These are phyloP conservation scores for Clarireedia homoeocarpa DNA, from an alignment of 2,329 filamentous ascomycete genomes.

Conservation along the genomic window DNA sequence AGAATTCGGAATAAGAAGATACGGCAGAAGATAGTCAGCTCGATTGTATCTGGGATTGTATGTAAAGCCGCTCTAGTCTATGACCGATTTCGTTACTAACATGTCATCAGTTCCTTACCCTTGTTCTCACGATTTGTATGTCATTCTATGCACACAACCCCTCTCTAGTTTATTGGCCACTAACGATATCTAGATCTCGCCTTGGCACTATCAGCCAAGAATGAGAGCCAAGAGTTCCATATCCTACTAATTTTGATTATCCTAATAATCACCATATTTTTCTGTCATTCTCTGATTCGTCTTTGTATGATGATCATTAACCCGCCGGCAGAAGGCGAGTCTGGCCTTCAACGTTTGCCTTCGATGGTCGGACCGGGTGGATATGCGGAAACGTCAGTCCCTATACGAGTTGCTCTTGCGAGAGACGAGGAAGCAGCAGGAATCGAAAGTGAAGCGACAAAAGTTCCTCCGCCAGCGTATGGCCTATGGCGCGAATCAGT, in stretches of 20 bases:
- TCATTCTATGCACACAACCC: background rate
- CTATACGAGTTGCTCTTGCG: constrained; percentile 69
- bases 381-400: constrained; percentile 62
- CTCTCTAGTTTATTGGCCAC: background rate
- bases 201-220: constrained; percentile 57
- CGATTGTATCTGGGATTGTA: constrained; percentile 52
- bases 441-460: constrained; percentile 45
- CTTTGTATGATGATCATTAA: constrained; percentile 57
- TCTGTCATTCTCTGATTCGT: constrained; percentile 70
- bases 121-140: constrained; percentile 22
- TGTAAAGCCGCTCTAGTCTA: background rate
- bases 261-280: constrained; percentile 66
- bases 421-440: constrained; percentile 64
- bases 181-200: constrained; percentile 43
- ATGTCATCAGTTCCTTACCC: constrained; percentile 20
- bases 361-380: constrained; percentile 49
- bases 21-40: constrained; percentile 49
- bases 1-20: constrained; percentile 46
- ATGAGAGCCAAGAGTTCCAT: constrained; percentile 63
- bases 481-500: constrained; percentile 79
- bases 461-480: constrained; percentile 70
- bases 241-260: constrained; percentile 74
- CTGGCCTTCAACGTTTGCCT: constrained; percentile 30
- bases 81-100: constrained; percentile 2
- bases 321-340: constrained; percentile 29